phyloP scores from a whole-genome alignment of 1,284 basidiomycete species.

The Macrocystidia cucumis region DNA sequence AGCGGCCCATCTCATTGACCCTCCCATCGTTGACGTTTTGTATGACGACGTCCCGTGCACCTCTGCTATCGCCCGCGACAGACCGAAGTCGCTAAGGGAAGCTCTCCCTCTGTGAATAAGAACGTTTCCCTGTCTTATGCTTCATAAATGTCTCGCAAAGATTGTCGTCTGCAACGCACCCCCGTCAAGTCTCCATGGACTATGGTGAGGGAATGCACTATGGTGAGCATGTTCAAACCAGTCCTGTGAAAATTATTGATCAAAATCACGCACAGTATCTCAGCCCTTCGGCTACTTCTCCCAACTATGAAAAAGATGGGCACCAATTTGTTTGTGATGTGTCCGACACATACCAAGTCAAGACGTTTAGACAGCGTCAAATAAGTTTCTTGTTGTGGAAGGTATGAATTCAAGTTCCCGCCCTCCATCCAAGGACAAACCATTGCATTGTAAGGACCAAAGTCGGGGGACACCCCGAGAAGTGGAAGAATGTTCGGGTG shows the following conservation, averaged over 20 bases:
- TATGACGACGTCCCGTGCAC: slow-evolving; percentile 17
- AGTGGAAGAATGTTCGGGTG: slow-evolving; percentile 34
- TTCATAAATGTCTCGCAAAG: slow-evolving; percentile 3
- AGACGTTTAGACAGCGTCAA: slow-evolving; percentile 26
- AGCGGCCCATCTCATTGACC: slow-evolving; percentile 32
- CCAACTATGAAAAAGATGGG: slow-evolving; percentile 17
- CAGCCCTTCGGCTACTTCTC: slow-evolving; percentile 28
- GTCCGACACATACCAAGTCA: slow-evolving; percentile 18
- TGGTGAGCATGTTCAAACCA: background rate
- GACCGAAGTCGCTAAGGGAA: slow-evolving; percentile 31
- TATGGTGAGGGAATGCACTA: slow-evolving; percentile 29
- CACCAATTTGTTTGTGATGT: background rate
- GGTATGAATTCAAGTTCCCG: slow-evolving; percentile 34
- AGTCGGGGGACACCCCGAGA: slow-evolving; percentile 27
- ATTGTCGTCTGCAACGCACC: slow-evolving; percentile 13
- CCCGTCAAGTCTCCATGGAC: slow-evolving; percentile 34
- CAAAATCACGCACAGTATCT: slow-evolving; percentile 20
- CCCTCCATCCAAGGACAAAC: slow-evolving; percentile 42
- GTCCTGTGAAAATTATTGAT: background rate
- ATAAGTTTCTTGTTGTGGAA: slow-evolving; percentile 29
- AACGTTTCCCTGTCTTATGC: slow-evolving; percentile 35
- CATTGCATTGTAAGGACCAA: slow-evolving; percentile 33
- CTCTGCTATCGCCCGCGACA: slow-evolving; percentile 30
- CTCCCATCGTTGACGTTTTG: slow-evolving; percentile 23
- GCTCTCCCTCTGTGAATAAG: slow-evolving; percentile 28